Evolutionary conservation across 169 alveolate species (phyloP), one percentile per base, ranked within the genome.

Genomic region (Fabrea salina): DNA sequence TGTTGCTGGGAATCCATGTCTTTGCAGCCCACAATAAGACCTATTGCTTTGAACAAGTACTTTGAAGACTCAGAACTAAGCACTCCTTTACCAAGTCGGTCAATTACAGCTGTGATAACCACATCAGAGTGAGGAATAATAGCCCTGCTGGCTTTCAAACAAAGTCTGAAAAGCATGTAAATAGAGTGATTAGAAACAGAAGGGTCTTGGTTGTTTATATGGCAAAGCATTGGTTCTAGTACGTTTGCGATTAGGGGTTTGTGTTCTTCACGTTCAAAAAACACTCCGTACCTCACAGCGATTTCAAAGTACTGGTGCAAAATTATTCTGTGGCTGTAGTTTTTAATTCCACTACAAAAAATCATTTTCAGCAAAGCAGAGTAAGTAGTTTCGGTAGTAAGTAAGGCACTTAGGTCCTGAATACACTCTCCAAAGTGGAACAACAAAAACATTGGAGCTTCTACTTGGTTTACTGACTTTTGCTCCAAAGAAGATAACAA

Each of bases 151-250:
- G 11, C 39, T 37, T 61, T 61, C 3, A 61, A n/a, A 33, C 54
- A 47, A 61, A 61, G 74, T 33, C 74, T 25, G 13, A 13, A 61
- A 2, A 61, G 25, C 74, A 61, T 61, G 50, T 61, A 61, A 27
- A 61, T 35, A 32, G 27, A 19, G 39, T 61, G 74, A 2, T 37
- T 61, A n/a, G 16, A 13, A 13, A 37, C 50, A 13, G 32, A 47
- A 30, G 1, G n/a, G 27, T 61, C 74, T 61, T 13, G 50, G 50
- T 37, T 61, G 16, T 16, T 11, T 16, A 61, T 13, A 61, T 61
- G 32, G 2, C 22, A 13, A n/a, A 61, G 41, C 16, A 61, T n/a
- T n/a, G 16, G 50, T 27, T 61, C 27, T 25, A 47, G 19, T 33
- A 61, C 54, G 3, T 13, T 30, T 22, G 11, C n/a, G 11, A 13